phyloP scores from a whole-genome alignment of 345 rosid genomes.

The Hibiscus mutabilis region DNA sequence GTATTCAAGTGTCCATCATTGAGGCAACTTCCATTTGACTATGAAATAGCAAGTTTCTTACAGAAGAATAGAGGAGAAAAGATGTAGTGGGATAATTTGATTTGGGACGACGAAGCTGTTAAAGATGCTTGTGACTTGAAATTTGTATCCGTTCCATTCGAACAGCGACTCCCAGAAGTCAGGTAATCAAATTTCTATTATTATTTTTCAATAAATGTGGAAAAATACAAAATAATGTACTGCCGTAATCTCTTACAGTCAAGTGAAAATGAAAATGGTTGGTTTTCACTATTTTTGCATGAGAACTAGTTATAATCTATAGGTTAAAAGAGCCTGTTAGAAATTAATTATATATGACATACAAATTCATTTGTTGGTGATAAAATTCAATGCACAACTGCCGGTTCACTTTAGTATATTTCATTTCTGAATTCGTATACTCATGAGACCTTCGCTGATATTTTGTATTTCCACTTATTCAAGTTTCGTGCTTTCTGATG shows the following conservation, averaged over 20 bases:
- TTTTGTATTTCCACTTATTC: slow-evolving; percentile 25
- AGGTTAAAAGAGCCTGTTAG: neutral
- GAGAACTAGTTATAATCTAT: neutral
- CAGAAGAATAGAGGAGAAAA: neutral
- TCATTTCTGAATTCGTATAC: too few relatives aligned
- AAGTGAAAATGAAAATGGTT: neutral
- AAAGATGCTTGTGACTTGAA: slow-evolving; percentile 3
- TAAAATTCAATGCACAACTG: neutral
- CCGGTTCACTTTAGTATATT: too few relatives aligned
- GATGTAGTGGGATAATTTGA: slow-evolving; percentile 18
- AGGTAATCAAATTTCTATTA: too few relatives aligned
- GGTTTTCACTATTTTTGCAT: neutral
- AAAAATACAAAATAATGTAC: neutral
- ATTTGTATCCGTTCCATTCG: neutral
- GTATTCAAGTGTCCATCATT: neutral
- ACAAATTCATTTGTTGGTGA: neutral
- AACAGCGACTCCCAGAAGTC: too few relatives aligned
- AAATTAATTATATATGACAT: neutral
- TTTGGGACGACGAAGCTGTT: slow-evolving; percentile 21
- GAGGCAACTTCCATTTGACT: slow-evolving; percentile 16
- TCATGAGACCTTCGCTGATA: slow-evolving; percentile 35
- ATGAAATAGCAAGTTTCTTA: neutral
- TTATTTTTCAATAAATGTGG: neutral
- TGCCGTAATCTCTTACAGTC: too few relatives aligned
- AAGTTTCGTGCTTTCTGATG: neutral